These are phyloP conservation scores for Candolleomyces efflorescens DNA, from an alignment of 768 basidiomycete species.

Conservation along the genomic window DNA sequence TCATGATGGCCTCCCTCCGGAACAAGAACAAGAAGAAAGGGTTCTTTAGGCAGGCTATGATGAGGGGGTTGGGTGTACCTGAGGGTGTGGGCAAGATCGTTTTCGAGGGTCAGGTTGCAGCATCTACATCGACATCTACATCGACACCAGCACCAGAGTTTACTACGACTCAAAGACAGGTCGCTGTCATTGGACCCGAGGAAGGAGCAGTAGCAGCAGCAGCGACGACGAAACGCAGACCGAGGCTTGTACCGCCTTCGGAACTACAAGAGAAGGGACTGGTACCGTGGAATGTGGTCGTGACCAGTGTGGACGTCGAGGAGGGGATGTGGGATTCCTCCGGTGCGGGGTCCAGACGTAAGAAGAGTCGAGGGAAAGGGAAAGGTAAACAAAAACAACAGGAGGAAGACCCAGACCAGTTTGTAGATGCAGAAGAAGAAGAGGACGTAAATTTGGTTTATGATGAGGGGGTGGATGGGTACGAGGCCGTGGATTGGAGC, in stretches of 20 bases:
- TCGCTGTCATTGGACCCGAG: not conserved
- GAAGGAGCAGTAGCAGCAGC: not conserved
- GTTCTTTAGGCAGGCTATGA: constrained; percentile 57
- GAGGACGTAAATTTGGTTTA: constrained; percentile 16
- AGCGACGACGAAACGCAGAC: constrained; percentile 4
- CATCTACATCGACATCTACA: too few relatives aligned
- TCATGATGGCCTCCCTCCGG: constrained; percentile 51
- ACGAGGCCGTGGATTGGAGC: constrained; percentile 33
- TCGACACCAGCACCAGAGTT: too few relatives aligned
- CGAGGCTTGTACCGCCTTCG: constrained; percentile 59
- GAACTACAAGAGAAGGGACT: constrained; percentile 44
- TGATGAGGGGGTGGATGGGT: constrained; percentile 14
- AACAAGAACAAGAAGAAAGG: constrained; percentile 77
- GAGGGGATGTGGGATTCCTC: constrained; percentile 32
- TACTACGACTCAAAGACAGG: too few relatives aligned
- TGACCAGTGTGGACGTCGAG: constrained; percentile 72
- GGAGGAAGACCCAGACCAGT: constrained; percentile 11
- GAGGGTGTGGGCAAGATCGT: constrained; percentile 48
- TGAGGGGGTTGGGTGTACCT: constrained; percentile 3
- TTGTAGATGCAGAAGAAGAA: constrained; percentile 12
- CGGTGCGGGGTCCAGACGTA: too few relatives aligned
- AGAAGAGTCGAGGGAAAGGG: too few relatives aligned
- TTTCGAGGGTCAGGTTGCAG: constrained; percentile 27
- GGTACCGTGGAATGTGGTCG: constrained; percentile 60
- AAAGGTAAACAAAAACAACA: too few relatives aligned